Evolutionary conservation across 441 rosid genomes (phyloP).

Genomic region (Macaranga tanarius): DNA sequence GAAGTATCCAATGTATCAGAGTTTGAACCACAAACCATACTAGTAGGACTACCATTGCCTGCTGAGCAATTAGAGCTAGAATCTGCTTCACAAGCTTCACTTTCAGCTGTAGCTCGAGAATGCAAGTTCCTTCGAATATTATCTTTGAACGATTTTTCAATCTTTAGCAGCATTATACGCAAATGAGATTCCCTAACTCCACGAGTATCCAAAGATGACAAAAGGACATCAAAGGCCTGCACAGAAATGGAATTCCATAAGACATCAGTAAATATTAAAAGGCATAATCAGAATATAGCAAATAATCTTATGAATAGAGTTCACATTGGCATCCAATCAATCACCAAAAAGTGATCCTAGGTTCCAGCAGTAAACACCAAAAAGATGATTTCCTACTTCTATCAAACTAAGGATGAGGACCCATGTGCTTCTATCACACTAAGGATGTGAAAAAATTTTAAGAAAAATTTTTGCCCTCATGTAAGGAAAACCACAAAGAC

Average conservation of each 20-base stretch:
- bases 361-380: not conserved
- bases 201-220: constrained; percentile 80
- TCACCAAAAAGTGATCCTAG: not conserved
- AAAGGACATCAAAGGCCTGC: constrained; percentile 84
- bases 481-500: not conserved
- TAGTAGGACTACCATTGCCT: constrained; percentile 53
- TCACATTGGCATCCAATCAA: not conserved
- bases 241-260: constrained; percentile 13
- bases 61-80: constrained; percentile 36
- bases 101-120: constrained; percentile 36
- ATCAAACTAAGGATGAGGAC: not conserved
- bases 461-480: not conserved
- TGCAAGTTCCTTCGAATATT: constrained; percentile 42
- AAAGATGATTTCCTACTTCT: not conserved
- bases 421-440: not conserved
- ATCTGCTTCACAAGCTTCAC: constrained; percentile 41
- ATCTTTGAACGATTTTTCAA: constrained; percentile 80
- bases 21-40: constrained; percentile 57
- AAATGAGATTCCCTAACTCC: constrained; percentile 96
- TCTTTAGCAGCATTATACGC: constrained; percentile 80
- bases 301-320: not conserved
- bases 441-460: not conserved
- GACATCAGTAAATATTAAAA: constrained; percentile 13
- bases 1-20: constrained; percentile 48
- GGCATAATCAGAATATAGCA: constrained; percentile 12